A percentile compares a stretch with the other conserved stretches of the same genome.
Conservation (phyloP, 306 rosid species). For the Nissolia schottii region DNA sequence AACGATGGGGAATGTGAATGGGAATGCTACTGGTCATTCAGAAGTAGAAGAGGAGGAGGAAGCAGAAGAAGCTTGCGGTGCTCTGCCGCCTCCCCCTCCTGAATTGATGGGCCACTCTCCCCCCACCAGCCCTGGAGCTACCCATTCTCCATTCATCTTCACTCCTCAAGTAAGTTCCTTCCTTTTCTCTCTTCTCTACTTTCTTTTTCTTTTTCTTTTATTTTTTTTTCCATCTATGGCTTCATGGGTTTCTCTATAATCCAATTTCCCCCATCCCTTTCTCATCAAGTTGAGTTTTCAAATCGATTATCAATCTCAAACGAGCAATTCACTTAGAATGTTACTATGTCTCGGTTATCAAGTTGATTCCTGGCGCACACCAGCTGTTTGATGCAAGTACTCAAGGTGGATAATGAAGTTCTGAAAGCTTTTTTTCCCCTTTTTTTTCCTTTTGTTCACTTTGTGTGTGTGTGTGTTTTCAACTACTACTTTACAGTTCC, state of each 20-base stretch:
- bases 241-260: no score
- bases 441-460: not conserved
- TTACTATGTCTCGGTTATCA: no score
- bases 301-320: no score
- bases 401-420: not conserved
- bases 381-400: conserved; percentile 38
- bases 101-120: conserved; percentile 61
- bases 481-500: not conserved
- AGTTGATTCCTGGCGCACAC: not conserved
- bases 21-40: conserved; percentile 44
- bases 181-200: not conserved
- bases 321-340: not conserved
- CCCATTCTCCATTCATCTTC: conserved; percentile 80
- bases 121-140: conserved; percentile 68
- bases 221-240: no score
- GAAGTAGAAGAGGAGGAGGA: conserved; percentile 62
- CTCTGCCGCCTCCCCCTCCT: not conserved
- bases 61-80: not conserved
- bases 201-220: not conserved
- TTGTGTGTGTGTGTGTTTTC: not conserved
- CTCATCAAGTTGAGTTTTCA: no score
- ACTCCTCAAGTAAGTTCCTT: conserved; percentile 73
- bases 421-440: no score
- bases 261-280: no score
- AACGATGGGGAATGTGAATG: conserved; percentile 76